Evolutionary conservation across 208 protist species (phyloP).

Genomic region (Acanthamoeba pearcei): DNA sequence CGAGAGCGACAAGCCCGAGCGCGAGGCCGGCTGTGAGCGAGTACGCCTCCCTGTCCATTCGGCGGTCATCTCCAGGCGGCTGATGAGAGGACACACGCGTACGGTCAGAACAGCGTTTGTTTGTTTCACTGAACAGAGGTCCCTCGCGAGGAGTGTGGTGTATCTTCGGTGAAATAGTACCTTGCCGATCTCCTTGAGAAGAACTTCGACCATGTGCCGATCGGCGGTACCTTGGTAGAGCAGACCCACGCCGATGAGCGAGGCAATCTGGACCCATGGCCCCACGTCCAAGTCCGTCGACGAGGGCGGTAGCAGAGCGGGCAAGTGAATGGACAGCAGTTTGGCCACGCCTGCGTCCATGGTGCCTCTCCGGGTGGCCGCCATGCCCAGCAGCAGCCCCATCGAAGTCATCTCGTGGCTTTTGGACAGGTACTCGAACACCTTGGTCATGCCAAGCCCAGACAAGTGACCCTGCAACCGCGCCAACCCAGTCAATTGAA

Average conservation of each 20-base stretch:
- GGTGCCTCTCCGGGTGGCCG: slow-evolving; percentile 84
- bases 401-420: slow-evolving; percentile 88
- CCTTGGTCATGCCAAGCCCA: slow-evolving; percentile 84
- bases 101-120: background rate
- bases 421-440: slow-evolving; percentile 88
- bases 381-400: slow-evolving; percentile 89
- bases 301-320: slow-evolving; percentile 80
- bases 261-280: slow-evolving; percentile 85
- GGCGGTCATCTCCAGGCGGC: slow-evolving; percentile 79
- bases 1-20: slow-evolving; percentile 84
- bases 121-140: too few species aligned
- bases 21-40: slow-evolving; percentile 85
- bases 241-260: slow-evolving; percentile 91
- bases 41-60: slow-evolving; percentile 80
- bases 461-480: slow-evolving; percentile 84
- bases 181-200: slow-evolving; percentile 88
- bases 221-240: slow-evolving; percentile 86
- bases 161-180: background rate
- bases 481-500: background rate
- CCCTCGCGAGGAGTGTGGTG: too few species aligned
- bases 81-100: background rate
- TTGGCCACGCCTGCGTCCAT: slow-evolving; percentile 86
- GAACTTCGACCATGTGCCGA: slow-evolving; percentile 88
- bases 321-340: slow-evolving; percentile 91
- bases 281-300: slow-evolving; percentile 88